These are phyloP conservation scores for Penicillium bovifimosum DNA, from an alignment of 495 filamentous ascomycete species.

Conservation along the genomic window DNA sequence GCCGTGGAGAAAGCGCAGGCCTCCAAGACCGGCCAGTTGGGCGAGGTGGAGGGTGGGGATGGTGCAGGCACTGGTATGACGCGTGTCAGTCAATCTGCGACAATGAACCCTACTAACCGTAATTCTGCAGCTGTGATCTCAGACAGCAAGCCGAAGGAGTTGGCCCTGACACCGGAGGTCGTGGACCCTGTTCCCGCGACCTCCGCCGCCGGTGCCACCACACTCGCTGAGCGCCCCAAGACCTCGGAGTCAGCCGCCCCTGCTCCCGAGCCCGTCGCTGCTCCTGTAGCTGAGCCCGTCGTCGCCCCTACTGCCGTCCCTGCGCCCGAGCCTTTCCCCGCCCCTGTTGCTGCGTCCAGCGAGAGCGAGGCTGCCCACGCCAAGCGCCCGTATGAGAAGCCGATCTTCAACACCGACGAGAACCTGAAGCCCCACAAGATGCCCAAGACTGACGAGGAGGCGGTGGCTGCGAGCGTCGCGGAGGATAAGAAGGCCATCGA, in stretches of 20 bases:
- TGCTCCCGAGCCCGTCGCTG: neutral
- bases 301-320: neutral
- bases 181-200: neutral
- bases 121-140: slow-evolving; percentile 19
- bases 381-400: slow-evolving; percentile 31
- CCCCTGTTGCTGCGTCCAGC: neutral
- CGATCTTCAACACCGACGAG: slow-evolving; percentile 28
- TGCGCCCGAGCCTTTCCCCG: neutral
- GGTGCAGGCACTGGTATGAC: slow-evolving; percentile 16
- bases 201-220: slow-evolving; percentile 5
- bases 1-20: slow-evolving; percentile 27
- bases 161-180: slow-evolving; percentile 8
- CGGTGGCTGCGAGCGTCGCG: slow-evolving; percentile 11
- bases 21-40: slow-evolving; percentile 20
- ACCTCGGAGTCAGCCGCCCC: slow-evolving; percentile 14
- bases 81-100: neutral
- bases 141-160: slow-evolving; percentile 19
- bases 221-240: slow-evolving; percentile 32
- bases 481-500: slow-evolving; percentile 16
- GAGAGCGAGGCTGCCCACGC: slow-evolving; percentile 21
- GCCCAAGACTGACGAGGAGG: slow-evolving; percentile 27
- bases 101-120: neutral
- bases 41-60: slow-evolving; percentile 14
- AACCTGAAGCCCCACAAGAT: slow-evolving; percentile 26
- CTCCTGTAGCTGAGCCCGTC: slow-evolving; percentile 1